A percentile compares a stretch with the other conserved stretches of the same genome.
phyloP scores from a whole-genome alignment of 208 protist genomes.

The Novymonas esmeraldas region DNA sequence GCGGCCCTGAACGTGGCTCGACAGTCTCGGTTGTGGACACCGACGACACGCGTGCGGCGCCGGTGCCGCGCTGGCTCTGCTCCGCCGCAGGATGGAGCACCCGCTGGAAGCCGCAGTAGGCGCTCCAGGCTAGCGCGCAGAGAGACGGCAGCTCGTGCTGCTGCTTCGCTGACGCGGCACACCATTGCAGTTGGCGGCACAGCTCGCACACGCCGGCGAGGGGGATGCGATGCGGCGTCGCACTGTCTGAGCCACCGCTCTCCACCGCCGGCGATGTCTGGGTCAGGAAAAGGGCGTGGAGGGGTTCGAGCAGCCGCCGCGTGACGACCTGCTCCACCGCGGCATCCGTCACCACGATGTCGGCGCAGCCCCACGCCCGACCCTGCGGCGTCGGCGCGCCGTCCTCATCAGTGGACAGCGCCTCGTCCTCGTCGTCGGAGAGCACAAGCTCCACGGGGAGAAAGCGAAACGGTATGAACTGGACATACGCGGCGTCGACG shows the following conservation, averaged over 20 bases:
- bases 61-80: not conserved
- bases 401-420: not conserved
- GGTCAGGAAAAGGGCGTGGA: conserved; percentile 4
- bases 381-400: not conserved
- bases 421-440: conserved; percentile 7
- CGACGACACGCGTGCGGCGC: not conserved
- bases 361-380: conserved; percentile 25
- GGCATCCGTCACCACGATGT: conserved; percentile 24
- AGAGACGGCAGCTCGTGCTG: not conserved
- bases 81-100: not conserved
- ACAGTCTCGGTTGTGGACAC: not conserved
- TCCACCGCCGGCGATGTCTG: not conserved
- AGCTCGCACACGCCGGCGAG: conserved; percentile 14
- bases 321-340: conserved; percentile 18
- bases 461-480: conserved; percentile 28
- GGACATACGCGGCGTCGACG: conserved; percentile 5
- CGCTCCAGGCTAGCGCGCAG: conserved; percentile 16
- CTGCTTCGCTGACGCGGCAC: not conserved
- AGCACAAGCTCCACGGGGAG: conserved; percentile 24
- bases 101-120: conserved; percentile 19
- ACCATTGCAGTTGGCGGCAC: conserved; percentile 27
- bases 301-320: not conserved
- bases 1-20: not conserved
- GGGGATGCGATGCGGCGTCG: not conserved
- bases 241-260: not conserved